phyloP scores from a whole-genome alignment of 306 rosid genomes.

The Crotalaria pallida region DNA sequence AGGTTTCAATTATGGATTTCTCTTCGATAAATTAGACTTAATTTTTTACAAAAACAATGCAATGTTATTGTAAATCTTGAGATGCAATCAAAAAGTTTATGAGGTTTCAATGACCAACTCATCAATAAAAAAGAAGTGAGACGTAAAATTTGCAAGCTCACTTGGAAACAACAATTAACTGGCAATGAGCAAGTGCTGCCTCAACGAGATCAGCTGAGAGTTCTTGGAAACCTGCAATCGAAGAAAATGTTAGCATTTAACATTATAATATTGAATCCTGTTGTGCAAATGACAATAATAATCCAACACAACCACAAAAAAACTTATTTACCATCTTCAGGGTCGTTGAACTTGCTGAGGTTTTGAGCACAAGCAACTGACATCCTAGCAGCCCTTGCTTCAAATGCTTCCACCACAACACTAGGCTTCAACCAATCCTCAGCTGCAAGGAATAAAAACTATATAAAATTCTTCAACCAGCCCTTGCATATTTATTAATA shows the following conservation, averaged over 20 bases:
- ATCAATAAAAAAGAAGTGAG: background rate
- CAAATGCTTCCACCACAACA: constrained; percentile 67
- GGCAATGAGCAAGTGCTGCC: constrained; percentile 88
- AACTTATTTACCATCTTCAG: constrained; percentile 59
- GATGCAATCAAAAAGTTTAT: background rate
- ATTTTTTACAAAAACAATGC: background rate
- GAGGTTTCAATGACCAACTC: background rate
- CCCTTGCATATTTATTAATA: background rate
- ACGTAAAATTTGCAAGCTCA: constrained; percentile 40
- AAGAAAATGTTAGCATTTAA: background rate
- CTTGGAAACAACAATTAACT: constrained; percentile 88
- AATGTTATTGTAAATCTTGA: background rate
- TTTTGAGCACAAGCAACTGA: constrained; percentile 66
- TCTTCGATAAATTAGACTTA: background rate
- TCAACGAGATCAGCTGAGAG: constrained; percentile 66
- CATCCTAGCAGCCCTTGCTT: constrained; percentile 86
- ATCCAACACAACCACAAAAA: background rate
- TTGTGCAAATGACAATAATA: background rate
- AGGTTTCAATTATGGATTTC: background rate
- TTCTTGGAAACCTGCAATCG: constrained; percentile 67
- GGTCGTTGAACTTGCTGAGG: constrained; percentile 60
- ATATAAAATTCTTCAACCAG: constrained; percentile 6
- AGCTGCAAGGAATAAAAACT: constrained; percentile 46
- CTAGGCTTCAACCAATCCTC: constrained; percentile 88
- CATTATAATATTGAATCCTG: background rate